Percentiles rank a stretch among this genome's conserved stretches.
Conservation (phyloP, 139 green algal genomes). For the Yamagishiella unicocca region DNA sequence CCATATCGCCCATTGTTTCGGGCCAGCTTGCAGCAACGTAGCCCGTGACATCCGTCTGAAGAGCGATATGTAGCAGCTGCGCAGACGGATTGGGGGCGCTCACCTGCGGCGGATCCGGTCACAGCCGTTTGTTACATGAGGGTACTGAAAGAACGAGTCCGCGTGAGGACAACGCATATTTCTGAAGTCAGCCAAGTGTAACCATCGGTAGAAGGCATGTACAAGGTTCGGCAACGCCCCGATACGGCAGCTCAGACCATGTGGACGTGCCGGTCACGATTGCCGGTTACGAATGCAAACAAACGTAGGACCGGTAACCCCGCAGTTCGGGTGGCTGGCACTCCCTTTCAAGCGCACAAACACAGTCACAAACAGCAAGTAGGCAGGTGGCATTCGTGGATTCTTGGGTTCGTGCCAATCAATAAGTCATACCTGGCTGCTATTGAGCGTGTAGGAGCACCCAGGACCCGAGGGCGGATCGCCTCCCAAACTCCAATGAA, state of each 20-base stretch:
- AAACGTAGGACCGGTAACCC: too few relatives aligned
- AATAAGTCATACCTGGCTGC: neutral
- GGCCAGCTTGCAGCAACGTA: slow-evolving; percentile 20
- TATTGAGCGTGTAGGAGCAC: slow-evolving; percentile 24
- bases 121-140: too few relatives aligned
- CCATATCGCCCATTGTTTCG: neutral
- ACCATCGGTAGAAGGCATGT: too few relatives aligned
- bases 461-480: slow-evolving; percentile 4
- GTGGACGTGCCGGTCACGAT: too few relatives aligned
- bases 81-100: neutral
- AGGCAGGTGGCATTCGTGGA: too few relatives aligned
- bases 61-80: slow-evolving; percentile 16
- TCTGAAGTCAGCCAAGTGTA: too few relatives aligned
- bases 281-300: too few relatives aligned
- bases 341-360: neutral
- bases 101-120: neutral
- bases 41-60: slow-evolving; percentile 21
- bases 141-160: too few relatives aligned
- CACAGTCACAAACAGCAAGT: neutral
- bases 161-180: too few relatives aligned
- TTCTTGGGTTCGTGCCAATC: neutral
- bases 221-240: too few relatives aligned
- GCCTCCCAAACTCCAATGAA: slow-evolving; percentile 51
- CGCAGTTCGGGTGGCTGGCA: too few relatives aligned
- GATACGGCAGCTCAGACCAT: neutral